Evolutionary conservation across 345 rosid genomes (phyloP).

Genomic region (Toxicodendron radicans): DNA sequence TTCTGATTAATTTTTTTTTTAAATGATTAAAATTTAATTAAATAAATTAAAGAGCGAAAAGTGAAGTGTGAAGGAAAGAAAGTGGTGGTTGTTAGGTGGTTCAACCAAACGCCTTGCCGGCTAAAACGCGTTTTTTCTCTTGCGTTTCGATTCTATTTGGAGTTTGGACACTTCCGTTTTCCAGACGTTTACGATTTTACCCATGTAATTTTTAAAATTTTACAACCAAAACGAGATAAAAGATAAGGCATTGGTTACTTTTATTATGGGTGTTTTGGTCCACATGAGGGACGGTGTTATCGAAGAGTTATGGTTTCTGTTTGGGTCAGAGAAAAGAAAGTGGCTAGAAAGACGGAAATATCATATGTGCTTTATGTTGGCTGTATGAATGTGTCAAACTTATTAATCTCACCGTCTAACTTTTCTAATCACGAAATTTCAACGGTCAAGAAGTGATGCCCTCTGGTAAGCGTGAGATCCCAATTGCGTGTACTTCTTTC

Average conservation of each 20-base stretch:
- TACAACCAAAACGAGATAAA: not conserved
- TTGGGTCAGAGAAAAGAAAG: conserved; percentile 40
- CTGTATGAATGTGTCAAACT: not conserved
- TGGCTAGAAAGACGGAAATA: conserved; percentile 24
- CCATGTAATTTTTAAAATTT: not conserved
- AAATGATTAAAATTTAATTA: conserved; percentile 19
- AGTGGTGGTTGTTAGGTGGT: conserved; percentile 94
- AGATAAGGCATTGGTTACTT: not conserved
- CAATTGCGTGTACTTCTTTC: conserved; percentile 22
- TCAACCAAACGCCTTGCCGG: conserved; percentile 93
- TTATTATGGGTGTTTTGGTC: conserved; percentile 25
- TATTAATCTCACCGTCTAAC: conserved; percentile 37
- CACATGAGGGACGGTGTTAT: conserved; percentile 20
- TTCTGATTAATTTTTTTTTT: conserved; percentile 15
- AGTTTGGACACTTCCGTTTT: conserved; percentile 23
- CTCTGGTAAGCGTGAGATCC: conserved; percentile 13
- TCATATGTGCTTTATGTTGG: conserved; percentile 32
- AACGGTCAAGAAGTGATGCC: conserved; percentile 15
- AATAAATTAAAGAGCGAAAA: conserved; percentile 19
- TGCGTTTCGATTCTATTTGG: conserved; percentile 36
- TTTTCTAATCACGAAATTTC: not conserved
- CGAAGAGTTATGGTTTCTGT: conserved; percentile 25
- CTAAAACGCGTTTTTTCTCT: conserved; percentile 63
- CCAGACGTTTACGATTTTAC: conserved; percentile 15
- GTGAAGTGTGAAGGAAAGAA: conserved; percentile 56